Percentiles rank a stretch among this genome's conserved stretches.
These are phyloP conservation scores for Yamadazyma conglobata DNA, from an alignment of 1,139 yeast genomes.

Conservation along the genomic window DNA sequence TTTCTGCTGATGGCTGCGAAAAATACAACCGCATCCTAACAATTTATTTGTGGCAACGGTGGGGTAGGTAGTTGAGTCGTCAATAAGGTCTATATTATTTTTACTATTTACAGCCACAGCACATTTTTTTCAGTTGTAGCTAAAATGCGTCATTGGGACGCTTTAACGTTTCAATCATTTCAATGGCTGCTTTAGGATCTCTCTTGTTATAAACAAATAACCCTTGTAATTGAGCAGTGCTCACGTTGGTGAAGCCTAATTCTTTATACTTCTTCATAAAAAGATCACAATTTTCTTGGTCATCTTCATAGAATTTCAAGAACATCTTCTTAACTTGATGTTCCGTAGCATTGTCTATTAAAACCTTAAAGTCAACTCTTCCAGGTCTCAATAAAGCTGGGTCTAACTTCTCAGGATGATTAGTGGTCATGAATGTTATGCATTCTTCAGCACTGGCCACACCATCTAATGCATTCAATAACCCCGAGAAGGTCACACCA, in stretches of 20 bases:
- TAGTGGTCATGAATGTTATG: slow-evolving; percentile 95
- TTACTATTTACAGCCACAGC: too few relatives aligned
- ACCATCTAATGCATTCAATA: slow-evolving; percentile 91
- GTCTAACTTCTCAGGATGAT: slow-evolving; percentile 90
- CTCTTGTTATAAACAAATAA: slow-evolving; percentile 89
- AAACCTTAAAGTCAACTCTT: slow-evolving; percentile 79
- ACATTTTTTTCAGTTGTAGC: too few relatives aligned
- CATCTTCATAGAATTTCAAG: slow-evolving; percentile 76
- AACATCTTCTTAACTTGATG: slow-evolving; percentile 83
- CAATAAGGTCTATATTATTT: too few relatives aligned
- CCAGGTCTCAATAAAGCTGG: slow-evolving; percentile 91
- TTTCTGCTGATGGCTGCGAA: too few relatives aligned
- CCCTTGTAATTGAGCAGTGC: slow-evolving; percentile 96
- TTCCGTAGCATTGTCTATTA: slow-evolving; percentile 80
- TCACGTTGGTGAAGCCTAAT: slow-evolving; percentile 54
- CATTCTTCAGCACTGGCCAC: slow-evolving; percentile 99
- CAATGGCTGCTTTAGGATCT: slow-evolving; percentile 73
- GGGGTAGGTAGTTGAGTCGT: too few relatives aligned
- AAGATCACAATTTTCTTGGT: slow-evolving; percentile 53
- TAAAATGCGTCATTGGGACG: slow-evolving; percentile 32
- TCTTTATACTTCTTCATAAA: slow-evolving; percentile 54
- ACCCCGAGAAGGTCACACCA: slow-evolving; percentile 93
- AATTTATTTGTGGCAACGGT: too few relatives aligned
- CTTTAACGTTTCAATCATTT: slow-evolving; percentile 50
- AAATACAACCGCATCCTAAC: too few relatives aligned